These are phyloP conservation scores for Hypoxylon subgilvum DNA, from an alignment of 495 filamentous ascomycete genomes.

Conservation along the genomic window DNA sequence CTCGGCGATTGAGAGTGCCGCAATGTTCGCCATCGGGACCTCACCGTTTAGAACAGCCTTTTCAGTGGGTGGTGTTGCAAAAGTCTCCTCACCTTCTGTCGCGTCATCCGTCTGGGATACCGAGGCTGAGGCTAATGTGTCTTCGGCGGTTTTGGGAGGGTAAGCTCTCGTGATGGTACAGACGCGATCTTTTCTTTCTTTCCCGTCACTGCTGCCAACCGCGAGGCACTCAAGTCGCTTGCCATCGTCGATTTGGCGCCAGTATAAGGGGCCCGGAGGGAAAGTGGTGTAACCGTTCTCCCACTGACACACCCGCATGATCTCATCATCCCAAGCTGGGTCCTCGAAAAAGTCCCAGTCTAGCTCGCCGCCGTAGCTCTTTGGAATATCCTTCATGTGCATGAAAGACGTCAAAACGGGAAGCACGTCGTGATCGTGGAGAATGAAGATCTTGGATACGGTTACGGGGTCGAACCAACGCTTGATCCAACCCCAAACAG, in stretches of 20 bases:
- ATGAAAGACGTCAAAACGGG: slow-evolving; percentile 79
- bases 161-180: slow-evolving; percentile 52
- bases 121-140: slow-evolving; percentile 15
- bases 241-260: slow-evolving; percentile 51
- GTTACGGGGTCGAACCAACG: slow-evolving; percentile 94
- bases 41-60: slow-evolving; percentile 23
- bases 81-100: slow-evolving; percentile 24
- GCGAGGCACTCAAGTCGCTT: slow-evolving; percentile 52
- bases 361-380: slow-evolving; percentile 81
- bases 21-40: slow-evolving; percentile 23
- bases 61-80: slow-evolving; percentile 15
- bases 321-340: slow-evolving; percentile 57
- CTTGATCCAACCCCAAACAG: slow-evolving; percentile 95
- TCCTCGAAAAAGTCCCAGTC: slow-evolving; percentile 83
- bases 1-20: slow-evolving; percentile 21
- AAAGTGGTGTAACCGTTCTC: slow-evolving; percentile 54
- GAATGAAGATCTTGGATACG: slow-evolving; percentile 91
- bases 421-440: slow-evolving; percentile 70
- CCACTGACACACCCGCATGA: slow-evolving; percentile 48
- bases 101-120: slow-evolving; percentile 26
- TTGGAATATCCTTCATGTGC: slow-evolving; percentile 78
- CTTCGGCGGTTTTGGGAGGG: slow-evolving; percentile 24
- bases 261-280: slow-evolving; percentile 57
- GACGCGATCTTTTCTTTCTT: slow-evolving; percentile 48
- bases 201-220: slow-evolving; percentile 47